These are phyloP conservation scores for Cryptococcus jaspeensis DNA, from an alignment of 1,284 basidiomycete genomes.

Conservation along the genomic window DNA sequence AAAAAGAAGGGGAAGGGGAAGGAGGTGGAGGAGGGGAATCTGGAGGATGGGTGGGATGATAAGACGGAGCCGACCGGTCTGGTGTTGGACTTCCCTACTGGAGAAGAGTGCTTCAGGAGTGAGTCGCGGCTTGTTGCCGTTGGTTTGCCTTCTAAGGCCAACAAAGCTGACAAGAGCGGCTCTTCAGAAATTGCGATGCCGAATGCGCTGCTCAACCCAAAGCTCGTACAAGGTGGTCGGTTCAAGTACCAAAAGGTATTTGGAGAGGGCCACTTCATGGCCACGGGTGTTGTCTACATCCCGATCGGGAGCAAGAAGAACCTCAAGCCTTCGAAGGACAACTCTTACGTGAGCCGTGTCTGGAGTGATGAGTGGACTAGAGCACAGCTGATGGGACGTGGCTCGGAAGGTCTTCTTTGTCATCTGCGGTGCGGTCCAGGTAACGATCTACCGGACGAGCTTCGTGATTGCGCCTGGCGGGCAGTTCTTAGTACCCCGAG, in stretches of 20 bases:
- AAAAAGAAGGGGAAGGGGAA: constrained; percentile 28
- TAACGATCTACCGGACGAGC: constrained; percentile 74
- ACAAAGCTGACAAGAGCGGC: background rate
- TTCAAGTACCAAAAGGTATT: constrained; percentile 95
- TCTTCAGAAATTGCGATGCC: constrained; percentile 70
- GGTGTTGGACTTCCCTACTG: constrained; percentile 67
- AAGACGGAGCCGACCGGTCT: constrained; percentile 66
- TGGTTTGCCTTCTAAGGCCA: background rate
- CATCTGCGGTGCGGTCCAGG: constrained; percentile 80
- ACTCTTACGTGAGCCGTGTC: constrained; percentile 79
- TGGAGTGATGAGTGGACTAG: background rate
- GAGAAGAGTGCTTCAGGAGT: constrained; percentile 68
- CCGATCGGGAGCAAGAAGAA: constrained; percentile 77
- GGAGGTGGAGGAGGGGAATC: constrained; percentile 27
- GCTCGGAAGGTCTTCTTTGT: constrained; percentile 75
- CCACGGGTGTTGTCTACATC: constrained; percentile 81
- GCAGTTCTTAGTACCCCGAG: constrained; percentile 87
- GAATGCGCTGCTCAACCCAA: constrained; percentile 61
- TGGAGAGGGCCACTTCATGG: constrained; percentile 85
- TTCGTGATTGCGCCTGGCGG: constrained; percentile 78
- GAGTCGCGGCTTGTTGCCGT: too few species aligned
- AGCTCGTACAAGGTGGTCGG: constrained; percentile 57
- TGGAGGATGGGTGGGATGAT: constrained; percentile 77
- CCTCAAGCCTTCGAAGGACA: constrained; percentile 85
- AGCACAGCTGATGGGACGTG: background rate